Evolutionary conservation across 805 yeast genomes (phyloP).

Genomic region (Candida piceae): DNA sequence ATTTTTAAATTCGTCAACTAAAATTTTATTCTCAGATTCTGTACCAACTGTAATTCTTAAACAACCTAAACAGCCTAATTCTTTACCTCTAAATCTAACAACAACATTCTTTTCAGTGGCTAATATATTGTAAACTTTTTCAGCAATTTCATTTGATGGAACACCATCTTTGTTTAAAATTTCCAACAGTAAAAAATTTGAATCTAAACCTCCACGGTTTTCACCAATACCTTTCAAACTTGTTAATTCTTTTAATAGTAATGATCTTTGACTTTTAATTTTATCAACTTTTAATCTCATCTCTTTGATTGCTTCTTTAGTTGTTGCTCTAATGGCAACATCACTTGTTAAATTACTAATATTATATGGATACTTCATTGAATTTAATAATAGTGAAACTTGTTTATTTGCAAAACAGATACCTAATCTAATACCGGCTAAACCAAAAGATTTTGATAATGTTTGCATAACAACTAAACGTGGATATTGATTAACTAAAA

Average conservation of each 20-base stretch:
- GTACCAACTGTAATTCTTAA: constrained; percentile 88
- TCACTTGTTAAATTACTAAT: constrained; percentile 77
- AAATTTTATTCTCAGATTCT: constrained; percentile 55
- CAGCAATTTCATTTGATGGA: constrained; percentile 68
- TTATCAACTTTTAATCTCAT: constrained; percentile 53
- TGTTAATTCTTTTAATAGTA: constrained; percentile 49
- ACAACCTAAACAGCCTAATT: constrained; percentile 84
- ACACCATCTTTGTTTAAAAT: constrained; percentile 54
- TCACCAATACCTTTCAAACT: constrained; percentile 61
- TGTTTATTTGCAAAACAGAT: constrained; percentile 61
- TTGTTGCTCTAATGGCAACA: constrained; percentile 70
- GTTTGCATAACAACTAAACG: constrained; percentile 89
- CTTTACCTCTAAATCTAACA: constrained; percentile 86
- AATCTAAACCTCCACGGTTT: constrained; percentile 77
- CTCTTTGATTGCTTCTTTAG: constrained; percentile 44
- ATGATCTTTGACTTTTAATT: constrained; percentile 51
- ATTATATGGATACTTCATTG: constrained; percentile 95
- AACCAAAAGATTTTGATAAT: constrained; percentile 88
- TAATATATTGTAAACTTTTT: constrained; percentile 55
- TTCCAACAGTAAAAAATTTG: constrained; percentile 79
- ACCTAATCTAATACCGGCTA: constrained; percentile 92
- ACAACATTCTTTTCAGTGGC: constrained; percentile 77
- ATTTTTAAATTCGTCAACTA: constrained; percentile 36
- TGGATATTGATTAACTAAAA: constrained; percentile 75
- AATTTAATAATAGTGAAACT: constrained; percentile 65